Base-by-base conservation (phyloP, 768 basidiomycete species). In the Leucosporidium yakuticum region DNA sequence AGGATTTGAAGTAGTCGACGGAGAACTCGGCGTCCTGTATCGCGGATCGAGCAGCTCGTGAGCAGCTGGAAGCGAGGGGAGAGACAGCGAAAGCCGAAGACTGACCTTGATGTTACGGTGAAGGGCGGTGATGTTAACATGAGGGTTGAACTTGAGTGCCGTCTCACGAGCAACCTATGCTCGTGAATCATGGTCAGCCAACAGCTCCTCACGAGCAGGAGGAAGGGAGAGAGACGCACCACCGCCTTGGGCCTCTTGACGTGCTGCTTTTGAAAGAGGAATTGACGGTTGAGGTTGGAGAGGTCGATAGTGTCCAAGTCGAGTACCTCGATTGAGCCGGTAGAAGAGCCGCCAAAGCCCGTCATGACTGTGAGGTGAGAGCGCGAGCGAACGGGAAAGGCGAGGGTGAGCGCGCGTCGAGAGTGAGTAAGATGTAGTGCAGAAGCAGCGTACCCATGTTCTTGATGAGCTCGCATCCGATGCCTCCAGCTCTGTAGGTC, bases 291-390 rank as follows among this genome's bases (percentile, higher is more conserved):
- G 62, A 98, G 82, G 78, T 99, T 99, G 59, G 92, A 95, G 53
- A 99, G 83, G 82, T 99, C 95, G 78, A 99, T 99, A 25, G 95
- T 99, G 80, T 99, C 95, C 70, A 99, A 83, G 80, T 99, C 95
- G 67, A 99, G 83, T 76, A 73, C 55, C 20, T 62, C 47, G 47
- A 73, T 65, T 20, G 29, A 19, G 34, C 69, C 72, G 27, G 6
- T 25, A 7, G n/a, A 14, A 49, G 54, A 59, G 20, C 44, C 54
- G 34, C 66, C 69, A 31, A 60, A 73, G n/a, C 67, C 67, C 15
- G 61, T 60, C 67, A 65, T 70, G 51, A 72, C 64, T 73, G 67
- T 63, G 50, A 47, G 25, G n/a, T 12, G 39, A 44, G 31, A 31
- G 25, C 8, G 49, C 36, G 39, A 36, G 34, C 60, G 20, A 36